These are phyloP conservation scores for Starmerella potacharoeniae DNA, from an alignment of 805 yeast species.

Conservation along the genomic window DNA sequence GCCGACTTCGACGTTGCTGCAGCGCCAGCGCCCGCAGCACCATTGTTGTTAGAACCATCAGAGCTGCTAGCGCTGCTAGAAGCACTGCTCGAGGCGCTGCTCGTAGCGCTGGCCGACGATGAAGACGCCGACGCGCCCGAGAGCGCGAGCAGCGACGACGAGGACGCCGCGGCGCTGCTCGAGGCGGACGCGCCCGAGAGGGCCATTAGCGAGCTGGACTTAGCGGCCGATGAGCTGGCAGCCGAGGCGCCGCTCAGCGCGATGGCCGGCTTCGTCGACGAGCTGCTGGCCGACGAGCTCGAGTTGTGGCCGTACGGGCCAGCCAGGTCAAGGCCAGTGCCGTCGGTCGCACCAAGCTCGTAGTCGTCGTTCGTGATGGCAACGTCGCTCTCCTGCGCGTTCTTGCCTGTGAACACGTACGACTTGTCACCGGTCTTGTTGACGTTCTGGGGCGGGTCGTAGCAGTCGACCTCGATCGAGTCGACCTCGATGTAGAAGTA, in stretches of 20 bases:
- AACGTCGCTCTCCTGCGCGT: conserved; percentile 37
- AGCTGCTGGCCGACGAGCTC: conserved; percentile 5
- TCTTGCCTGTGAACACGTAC: conserved; percentile 44
- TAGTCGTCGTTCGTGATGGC: conserved; percentile 54
- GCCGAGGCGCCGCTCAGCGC: conserved; percentile 10
- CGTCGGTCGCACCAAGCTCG: conserved; percentile 46
- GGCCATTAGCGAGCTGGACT: not conserved
- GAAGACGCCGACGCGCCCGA: conserved; percentile 9
- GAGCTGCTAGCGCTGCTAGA: conserved; percentile 2
- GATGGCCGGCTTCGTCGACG: conserved; percentile 12
- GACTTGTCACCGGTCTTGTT: conserved; percentile 37
- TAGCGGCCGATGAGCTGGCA: conserved; percentile 8
- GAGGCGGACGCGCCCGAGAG: conserved; percentile 6
- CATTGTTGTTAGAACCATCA: conserved; percentile 4
- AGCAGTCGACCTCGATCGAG: conserved; percentile 51
- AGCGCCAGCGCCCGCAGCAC: conserved; percentile 7
- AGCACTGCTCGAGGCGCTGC: conserved; percentile 6
- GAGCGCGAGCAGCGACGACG: conserved; percentile 4
- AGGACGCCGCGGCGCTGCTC: conserved; percentile 5
- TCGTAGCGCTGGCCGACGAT: conserved; percentile 5
- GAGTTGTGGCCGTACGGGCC: conserved; percentile 20
- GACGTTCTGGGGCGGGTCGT: conserved; percentile 57
- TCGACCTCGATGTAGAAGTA: conserved; percentile 62
- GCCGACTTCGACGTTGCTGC: conserved; percentile 1
- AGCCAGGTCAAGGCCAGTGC: conserved; percentile 47